Base-by-base conservation (phyloP, 345 rosid genomes). In the Eucalyptus victrix region DNA sequence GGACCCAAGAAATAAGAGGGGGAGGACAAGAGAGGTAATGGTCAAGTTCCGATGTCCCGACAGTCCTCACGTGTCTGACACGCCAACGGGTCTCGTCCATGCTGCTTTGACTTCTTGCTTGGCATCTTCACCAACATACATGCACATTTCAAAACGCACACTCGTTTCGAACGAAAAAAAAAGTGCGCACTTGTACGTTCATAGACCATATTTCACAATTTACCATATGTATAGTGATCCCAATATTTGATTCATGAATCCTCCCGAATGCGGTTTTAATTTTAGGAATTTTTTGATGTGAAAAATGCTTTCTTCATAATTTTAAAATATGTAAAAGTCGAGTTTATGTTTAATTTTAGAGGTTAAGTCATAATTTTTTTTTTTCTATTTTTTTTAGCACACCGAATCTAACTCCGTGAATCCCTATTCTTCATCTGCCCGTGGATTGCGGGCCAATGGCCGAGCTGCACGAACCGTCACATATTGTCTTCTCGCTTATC, bases 1-100 rank as follows among this genome's bases (percentile, higher is more conserved):
- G 28, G 83, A 72, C 28, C 83, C 28, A 19, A 72, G 83, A 37
- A 37, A 11, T 37, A 45, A 37, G 47, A 21, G 45, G 24, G 23
- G 32, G 32, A n/a, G 76, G 76, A n/a, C 5, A 65, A 65, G 45
- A 72, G 83, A 37, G 83, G 28, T 15, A 10, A 37, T 37, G 89
- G 86, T 45, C 89, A 86, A 93, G 92, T 91, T 65, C 91, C 92
- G 65, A 93, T 86, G 93, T 87, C 45, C 92, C 93, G 92, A 93
- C 92, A 92, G 11, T 47, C 89, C 89, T 90, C 92, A 90, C 91
- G 92, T 93, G 92, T 44, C 89, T 49, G 91, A 87, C 92, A 80
- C 88, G 28, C 42, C 80, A 56, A 69, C 49, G 83, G 37, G 47
- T 34, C 88, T 86, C 30, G 88, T 88, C 80, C 90, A 88, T 53